phyloP scores from a whole-genome alignment of 1,139 yeast species.

The Keqinozyma sinolaborantium region DNA sequence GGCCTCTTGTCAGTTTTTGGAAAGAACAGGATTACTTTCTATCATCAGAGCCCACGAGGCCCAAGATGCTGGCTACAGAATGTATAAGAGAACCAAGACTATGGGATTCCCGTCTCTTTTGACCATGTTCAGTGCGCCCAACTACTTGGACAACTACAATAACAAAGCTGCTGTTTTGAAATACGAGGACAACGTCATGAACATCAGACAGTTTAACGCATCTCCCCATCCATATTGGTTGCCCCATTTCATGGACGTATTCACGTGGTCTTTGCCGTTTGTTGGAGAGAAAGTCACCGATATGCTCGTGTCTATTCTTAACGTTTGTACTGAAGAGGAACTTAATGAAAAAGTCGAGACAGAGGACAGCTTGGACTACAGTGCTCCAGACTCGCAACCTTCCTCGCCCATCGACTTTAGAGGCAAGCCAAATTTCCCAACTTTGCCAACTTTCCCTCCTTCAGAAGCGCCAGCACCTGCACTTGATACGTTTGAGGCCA shows the following conservation, averaged over 20 bases:
- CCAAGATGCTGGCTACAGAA: constrained; percentile 94
- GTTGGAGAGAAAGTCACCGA: constrained; percentile 97
- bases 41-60: constrained; percentile 97
- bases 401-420: constrained; percentile 12
- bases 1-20: constrained; percentile 81
- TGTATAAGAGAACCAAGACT: constrained; percentile 82
- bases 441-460: constrained; percentile 9
- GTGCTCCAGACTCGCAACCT: constrained; percentile 9
- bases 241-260: constrained; percentile 96
- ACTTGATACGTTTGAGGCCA: constrained; percentile 33
- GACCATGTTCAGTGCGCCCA: constrained; percentile 95
- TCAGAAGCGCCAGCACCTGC: constrained; percentile 6
- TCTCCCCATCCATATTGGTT: constrained; percentile 97
- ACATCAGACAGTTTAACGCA: constrained; percentile 88
- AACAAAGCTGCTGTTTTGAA: constrained; percentile 94
- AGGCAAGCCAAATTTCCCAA: constrained; percentile 4
- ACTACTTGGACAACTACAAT: constrained; percentile 87
- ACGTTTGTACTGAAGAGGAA: constrained; percentile 95
- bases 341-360: constrained; percentile 69
- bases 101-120: constrained; percentile 92
- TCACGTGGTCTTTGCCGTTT: constrained; percentile 96
- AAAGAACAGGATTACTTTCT: constrained; percentile 73
- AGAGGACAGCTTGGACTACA: constrained; percentile 12
- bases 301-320: constrained; percentile 84
- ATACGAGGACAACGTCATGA: constrained; percentile 90